Base-by-base conservation (phyloP, 2,329 filamentous ascomycete species). In the Decorospora gaudefroyi region DNA sequence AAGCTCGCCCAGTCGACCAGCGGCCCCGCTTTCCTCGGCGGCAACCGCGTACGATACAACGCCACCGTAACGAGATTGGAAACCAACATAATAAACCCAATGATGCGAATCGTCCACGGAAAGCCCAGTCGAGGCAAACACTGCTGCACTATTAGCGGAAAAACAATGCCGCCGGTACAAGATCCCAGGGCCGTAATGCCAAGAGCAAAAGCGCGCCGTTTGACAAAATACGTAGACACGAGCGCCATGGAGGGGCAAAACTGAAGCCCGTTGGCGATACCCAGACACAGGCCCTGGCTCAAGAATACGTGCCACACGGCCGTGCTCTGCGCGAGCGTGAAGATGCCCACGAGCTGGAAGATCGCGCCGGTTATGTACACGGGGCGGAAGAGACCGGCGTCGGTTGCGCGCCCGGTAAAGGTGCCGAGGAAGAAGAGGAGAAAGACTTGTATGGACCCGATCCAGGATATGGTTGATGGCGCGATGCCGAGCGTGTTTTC, bases 31-130 rank as follows among this genome's bases (percentile, higher is more conserved):
- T 67, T 72, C 8, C 73, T 61, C 2, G 74, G 74, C 6, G 74
- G 61, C 4, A 74, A 23, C 63, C 64, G 49, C 59, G 64, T 48
- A 62, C 70, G 33, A 60, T 62, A 67, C 61, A 73, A 55, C 57
- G 67, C 5, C 51, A 67, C 43, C 57, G 53, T 34, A 57, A 69
- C 32, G 62, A 50, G 16, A 45, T 60, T 45, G 61, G 65, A 71
- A 0, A 68, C 73, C 2, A 85, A 57, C 13, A 82, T 79, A 17
- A 87, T 75, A 40, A 87, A 78, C 0, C 81, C 84, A 33, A 85
- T 74, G 1, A 79, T 78, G 0, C 83, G 73, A 25, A 85, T 76
- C 0, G 84, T 84, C 82, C 83, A 86, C 0, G 74, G 74, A 55
- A 85, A 87, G n/a, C 64, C 65, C 15, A 66, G 25, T 9, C 39